Percentiles rank a stretch among this genome's conserved stretches.
Conservation (phyloP, 2,329 filamentous ascomycete species). For the Colletotrichum cereale region DNA sequence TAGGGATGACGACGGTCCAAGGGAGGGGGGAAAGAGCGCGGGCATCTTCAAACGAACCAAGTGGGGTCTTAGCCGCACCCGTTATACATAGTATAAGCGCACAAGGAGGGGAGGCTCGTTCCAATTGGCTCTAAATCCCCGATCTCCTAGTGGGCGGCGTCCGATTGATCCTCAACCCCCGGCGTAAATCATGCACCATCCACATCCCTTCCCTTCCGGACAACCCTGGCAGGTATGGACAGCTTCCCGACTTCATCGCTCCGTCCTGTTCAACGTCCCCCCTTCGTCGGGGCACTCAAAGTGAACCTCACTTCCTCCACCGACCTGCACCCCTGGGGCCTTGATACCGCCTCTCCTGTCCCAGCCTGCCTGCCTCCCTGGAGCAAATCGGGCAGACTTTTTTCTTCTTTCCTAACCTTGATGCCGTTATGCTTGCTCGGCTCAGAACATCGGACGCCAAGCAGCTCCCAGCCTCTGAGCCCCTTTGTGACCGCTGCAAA, state of each 20-base stretch:
- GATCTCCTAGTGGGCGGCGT: neutral
- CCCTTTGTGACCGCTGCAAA: constrained; percentile 7
- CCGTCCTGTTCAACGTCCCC: constrained; percentile 23
- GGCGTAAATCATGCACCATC: constrained; percentile 34
- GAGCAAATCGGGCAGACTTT: neutral
- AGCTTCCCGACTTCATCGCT: constrained; percentile 22
- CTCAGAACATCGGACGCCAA: constrained; percentile 21
- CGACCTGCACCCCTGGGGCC: constrained; percentile 31
- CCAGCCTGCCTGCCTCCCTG: constrained; percentile 11
- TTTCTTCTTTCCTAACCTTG: constrained; percentile 10
- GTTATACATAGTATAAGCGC: constrained; percentile 23
- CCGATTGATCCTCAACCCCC: constrained; percentile 38
- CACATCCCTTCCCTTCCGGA: no score
- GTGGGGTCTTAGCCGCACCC: constrained; percentile 20
- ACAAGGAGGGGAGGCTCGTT: neutral
- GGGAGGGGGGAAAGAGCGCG: neutral
- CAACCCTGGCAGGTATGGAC: neutral
- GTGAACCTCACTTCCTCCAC: constrained; percentile 39
- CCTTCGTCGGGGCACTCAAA: constrained; percentile 39
- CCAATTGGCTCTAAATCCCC: constrained; percentile 17
- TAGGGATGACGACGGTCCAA: constrained; percentile 19
- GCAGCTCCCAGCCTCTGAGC: neutral
- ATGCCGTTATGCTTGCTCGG: constrained; percentile 27
- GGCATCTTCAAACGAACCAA: constrained; percentile 34
- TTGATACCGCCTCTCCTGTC: constrained; percentile 27